phyloP scores from a whole-genome alignment of 768 basidiomycete species.

The Hericium alpestre region DNA sequence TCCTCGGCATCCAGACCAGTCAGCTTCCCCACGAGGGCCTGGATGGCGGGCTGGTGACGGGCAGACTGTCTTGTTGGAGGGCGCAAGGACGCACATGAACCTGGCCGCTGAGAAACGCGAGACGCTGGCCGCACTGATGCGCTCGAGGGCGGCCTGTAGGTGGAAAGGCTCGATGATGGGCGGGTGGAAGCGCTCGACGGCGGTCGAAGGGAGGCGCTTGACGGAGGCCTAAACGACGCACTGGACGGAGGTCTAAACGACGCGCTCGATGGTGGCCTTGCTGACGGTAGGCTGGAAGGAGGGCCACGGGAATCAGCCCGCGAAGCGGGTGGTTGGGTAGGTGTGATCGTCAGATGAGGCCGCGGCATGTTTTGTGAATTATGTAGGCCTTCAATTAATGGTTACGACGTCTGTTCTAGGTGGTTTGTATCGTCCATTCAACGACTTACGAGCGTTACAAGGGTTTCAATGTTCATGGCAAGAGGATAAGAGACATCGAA shows the following conservation, averaged over 20 bases:
- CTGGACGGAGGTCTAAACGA: slow-evolving; percentile 6
- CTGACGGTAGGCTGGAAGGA: not conserved
- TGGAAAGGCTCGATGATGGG: slow-evolving; percentile 33
- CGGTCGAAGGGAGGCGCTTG: slow-evolving; percentile 31
- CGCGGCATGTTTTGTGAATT: no score
- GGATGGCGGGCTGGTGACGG: slow-evolving; percentile 43
- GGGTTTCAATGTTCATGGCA: no score
- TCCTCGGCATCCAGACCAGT: slow-evolving; percentile 37
- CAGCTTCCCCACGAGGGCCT: slow-evolving; percentile 44
- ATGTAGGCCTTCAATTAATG: no score
- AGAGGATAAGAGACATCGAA: no score
- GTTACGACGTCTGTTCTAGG: no score
- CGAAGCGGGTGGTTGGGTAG: no score
- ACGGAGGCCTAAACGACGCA: slow-evolving; percentile 21
- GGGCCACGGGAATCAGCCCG: not conserved
- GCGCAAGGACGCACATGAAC: slow-evolving; percentile 32
- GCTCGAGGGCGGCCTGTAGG: slow-evolving; percentile 25
- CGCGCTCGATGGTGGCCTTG: slow-evolving; percentile 3
- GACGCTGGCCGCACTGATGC: slow-evolving; percentile 20
- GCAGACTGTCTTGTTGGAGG: slow-evolving; percentile 40
- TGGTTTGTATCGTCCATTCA: no score
- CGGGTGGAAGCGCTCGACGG: slow-evolving; percentile 35
- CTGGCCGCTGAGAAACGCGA: slow-evolving; percentile 18
- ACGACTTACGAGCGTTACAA: no score
- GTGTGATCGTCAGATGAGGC: no score